Conservation (phyloP, 164 flowering plant genomes). For the Tetracentron sinense region DNA sequence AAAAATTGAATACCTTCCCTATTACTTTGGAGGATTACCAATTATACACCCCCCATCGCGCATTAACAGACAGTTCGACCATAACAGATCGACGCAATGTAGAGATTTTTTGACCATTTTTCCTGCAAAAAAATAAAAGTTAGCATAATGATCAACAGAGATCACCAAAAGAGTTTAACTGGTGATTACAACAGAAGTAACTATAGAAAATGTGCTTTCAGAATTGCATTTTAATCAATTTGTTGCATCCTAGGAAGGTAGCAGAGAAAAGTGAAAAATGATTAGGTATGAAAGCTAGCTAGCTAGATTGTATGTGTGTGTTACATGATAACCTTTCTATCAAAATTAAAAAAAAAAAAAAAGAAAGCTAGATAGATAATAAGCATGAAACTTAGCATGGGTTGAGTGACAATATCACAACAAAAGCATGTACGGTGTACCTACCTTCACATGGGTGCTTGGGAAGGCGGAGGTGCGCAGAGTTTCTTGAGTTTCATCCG, state of each 20-base stretch:
- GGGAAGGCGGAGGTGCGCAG: slow-evolving; percentile 71
- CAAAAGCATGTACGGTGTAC: too few species aligned
- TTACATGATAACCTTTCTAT: too few species aligned
- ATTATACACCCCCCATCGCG: slow-evolving; percentile 2
- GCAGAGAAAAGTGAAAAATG: too few species aligned
- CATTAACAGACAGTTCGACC: slow-evolving; percentile 66
- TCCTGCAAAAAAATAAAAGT: slow-evolving; percentile 41
- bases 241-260: too few species aligned
- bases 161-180: neutral
- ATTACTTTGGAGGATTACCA: slow-evolving; percentile 4
- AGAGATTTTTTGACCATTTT: slow-evolving; percentile 79
- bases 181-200: neutral
- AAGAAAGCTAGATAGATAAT: neutral
- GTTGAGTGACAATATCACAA: too few species aligned
- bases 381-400: too few species aligned
- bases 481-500: slow-evolving; percentile 77
- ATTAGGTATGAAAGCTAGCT: neutral
- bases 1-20: slow-evolving; percentile 18
- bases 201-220: too few species aligned
- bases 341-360: too few species aligned
- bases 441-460: slow-evolving; percentile 70
- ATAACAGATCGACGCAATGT: slow-evolving; percentile 70
- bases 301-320: too few species aligned
- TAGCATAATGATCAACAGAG: neutral
- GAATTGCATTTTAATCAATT: too few species aligned